Evolutionary conservation across 2,329 filamentous ascomycete genomes (phyloP), one percentile per base, ranked within the genome.

Genomic region (Cryphonectria nitschkei): DNA sequence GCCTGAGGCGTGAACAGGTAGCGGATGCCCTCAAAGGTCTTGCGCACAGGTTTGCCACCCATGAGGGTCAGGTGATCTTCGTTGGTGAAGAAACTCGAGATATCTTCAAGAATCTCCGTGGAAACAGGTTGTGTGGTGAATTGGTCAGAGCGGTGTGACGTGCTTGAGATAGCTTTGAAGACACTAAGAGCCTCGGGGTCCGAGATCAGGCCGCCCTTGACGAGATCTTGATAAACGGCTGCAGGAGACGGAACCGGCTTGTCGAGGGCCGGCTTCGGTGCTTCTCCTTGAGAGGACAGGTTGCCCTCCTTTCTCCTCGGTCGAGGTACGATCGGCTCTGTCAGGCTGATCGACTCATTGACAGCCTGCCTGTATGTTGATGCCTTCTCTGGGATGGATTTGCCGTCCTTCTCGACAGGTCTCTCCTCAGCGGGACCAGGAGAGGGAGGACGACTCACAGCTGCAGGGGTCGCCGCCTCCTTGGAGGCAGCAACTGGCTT

Each of bases 1-100:
- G 93, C 92, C 73, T 92, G 90, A 0, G 92, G 91, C 0, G 92
- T 94, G 67, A 95, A 88, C 74, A 95, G 86, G 73, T 92, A 89
- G 37, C 91, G 86, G 78, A 87, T 86, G 69, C 89, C 89, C 73
- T 92, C 89, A 1, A 89, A 83, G 54, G 89, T 80, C 78, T 91
- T 91, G 72, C 85, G 87, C 11, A 92, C 87, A 14, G 88, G 82
- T 72, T 85, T 84, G 64, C 89, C 89, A 1, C 84, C 82, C n/a
- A 85, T 82, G 8, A 91, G 82, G 2, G 82, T 79, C 19, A 83
- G 81, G 41, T 89, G 84, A 72, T 92, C 89, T 62, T 88, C 84
- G 60, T 85, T 82, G 1, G 81, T 84, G 52, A 88, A 83, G 34
- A 85, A 82, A 14, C 83, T 79, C 76, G 86, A 87, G 11, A 81